phyloP scores from a whole-genome alignment of 225 moss, liverwort and hornwort genomes.

The Physcomitrellopsis africana region DNA sequence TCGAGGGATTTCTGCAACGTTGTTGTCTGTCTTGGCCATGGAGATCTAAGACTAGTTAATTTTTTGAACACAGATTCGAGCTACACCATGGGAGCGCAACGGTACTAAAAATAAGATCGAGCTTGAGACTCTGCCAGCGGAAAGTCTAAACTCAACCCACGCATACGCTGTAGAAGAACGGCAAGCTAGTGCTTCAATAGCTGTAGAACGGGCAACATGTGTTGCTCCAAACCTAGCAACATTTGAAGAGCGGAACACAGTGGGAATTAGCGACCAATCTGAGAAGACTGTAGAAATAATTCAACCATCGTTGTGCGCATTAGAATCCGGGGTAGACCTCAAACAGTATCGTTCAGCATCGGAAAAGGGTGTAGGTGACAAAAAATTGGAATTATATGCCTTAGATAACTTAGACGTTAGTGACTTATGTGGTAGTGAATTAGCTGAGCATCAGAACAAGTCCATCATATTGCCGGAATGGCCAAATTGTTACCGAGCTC shows the following conservation, averaged over 20 bases:
- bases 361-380: slow-evolving; percentile 13
- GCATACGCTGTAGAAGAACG: neutral
- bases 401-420: too few species aligned
- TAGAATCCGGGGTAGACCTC: neutral
- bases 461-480: slow-evolving; percentile 5
- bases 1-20: slow-evolving; percentile 1
- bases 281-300: slow-evolving; percentile 15
- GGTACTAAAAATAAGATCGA: neutral
- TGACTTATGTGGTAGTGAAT: too few species aligned
- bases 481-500: slow-evolving; percentile 26
- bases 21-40: neutral
- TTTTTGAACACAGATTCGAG: slow-evolving; percentile 1
- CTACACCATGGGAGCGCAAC: neutral
- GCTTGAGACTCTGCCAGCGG: slow-evolving; percentile 2
- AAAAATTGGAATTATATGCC: slow-evolving; percentile 27
- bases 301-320: slow-evolving; percentile 12
- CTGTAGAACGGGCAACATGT: neutral
- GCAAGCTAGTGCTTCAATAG: neutral
- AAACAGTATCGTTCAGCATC: slow-evolving; percentile 16
- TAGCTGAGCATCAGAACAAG: slow-evolving; percentile 2
- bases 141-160: neutral
- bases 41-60: neutral
- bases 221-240: slow-evolving; percentile 15
- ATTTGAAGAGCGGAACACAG: slow-evolving; percentile 3
- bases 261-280: neutral